These are phyloP conservation scores for Peronospora farinosa DNA, from an alignment of 352 stramenopile species.

Conservation along the genomic window DNA sequence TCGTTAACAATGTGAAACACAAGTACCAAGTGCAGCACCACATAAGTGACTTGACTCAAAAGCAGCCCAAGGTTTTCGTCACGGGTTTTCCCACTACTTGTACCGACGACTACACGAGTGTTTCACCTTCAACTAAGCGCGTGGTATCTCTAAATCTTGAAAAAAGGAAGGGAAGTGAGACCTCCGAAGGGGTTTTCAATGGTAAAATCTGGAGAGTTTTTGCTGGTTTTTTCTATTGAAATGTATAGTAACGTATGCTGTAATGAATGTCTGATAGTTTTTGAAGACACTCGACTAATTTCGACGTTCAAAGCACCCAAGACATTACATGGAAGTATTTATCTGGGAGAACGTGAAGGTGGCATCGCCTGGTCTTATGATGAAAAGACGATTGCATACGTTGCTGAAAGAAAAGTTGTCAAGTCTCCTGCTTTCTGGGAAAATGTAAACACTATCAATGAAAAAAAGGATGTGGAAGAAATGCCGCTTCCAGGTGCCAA, in stretches of 20 bases:
- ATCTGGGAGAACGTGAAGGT: slow-evolving; percentile 66
- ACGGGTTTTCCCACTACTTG: slow-evolving; percentile 36
- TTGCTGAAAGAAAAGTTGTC: slow-evolving; percentile 57
- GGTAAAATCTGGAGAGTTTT: slow-evolving; percentile 8
- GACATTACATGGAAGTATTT: slow-evolving; percentile 61
- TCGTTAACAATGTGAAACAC: slow-evolving; percentile 45
- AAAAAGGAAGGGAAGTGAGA: slow-evolving; percentile 31
- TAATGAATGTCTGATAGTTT: slow-evolving; percentile 32
- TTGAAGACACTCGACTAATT: slow-evolving; percentile 30
- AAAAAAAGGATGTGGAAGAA: slow-evolving; percentile 20
- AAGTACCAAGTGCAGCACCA: slow-evolving; percentile 59
- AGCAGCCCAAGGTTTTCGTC: slow-evolving; percentile 24
- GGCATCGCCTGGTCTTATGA: slow-evolving; percentile 68
- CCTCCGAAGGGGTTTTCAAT: slow-evolving; percentile 43
- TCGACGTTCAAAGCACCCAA: slow-evolving; percentile 59
- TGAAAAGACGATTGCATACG: slow-evolving; percentile 64
- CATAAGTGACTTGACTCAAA: slow-evolving; percentile 20
- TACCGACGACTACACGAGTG: slow-evolving; percentile 38
- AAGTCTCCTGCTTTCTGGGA: slow-evolving; percentile 50
- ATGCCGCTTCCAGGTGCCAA: slow-evolving; percentile 36
- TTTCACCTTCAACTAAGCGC: slow-evolving; percentile 48
- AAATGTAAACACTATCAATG: slow-evolving; percentile 45
- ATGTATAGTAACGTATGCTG: slow-evolving; percentile 5
- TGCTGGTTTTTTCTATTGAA: not conserved
- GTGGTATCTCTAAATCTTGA: slow-evolving; percentile 58